Percentiles rank a stretch among this genome's conserved stretches.
phyloP scores from a whole-genome alignment of 2,329 filamentous ascomycete genomes.

The Botrytis fragariae region DNA sequence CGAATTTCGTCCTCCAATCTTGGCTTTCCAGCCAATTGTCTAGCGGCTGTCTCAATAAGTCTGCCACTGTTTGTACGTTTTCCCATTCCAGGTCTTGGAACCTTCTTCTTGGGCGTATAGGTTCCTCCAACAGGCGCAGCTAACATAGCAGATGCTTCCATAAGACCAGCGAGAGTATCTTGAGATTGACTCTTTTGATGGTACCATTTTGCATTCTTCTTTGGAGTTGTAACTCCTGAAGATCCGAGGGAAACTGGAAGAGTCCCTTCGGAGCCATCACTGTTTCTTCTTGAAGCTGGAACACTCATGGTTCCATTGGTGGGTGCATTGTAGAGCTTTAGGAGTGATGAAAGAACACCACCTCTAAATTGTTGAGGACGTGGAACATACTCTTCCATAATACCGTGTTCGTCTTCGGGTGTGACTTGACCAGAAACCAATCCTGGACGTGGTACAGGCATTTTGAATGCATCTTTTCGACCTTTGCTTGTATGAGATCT shows the following conservation, averaged over 20 bases:
- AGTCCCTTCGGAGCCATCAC: slow-evolving; percentile 38
- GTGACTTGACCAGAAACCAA: slow-evolving; percentile 48
- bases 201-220: slow-evolving; percentile 37
- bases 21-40: slow-evolving; percentile 29
- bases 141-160: slow-evolving; percentile 54
- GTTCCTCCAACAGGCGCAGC: slow-evolving; percentile 47
- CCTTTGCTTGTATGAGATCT: slow-evolving; percentile 41
- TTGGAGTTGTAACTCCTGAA: slow-evolving; percentile 42
- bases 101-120: slow-evolving; percentile 38
- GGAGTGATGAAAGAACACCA: slow-evolving; percentile 68
- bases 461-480: slow-evolving; percentile 25
- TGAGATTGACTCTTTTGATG: slow-evolving; percentile 46
- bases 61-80: slow-evolving; percentile 32
- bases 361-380: slow-evolving; percentile 67
- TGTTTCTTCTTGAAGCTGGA: slow-evolving; percentile 30
- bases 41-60: slow-evolving; percentile 30
- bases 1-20: slow-evolving; percentile 41
- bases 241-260: slow-evolving; percentile 42
- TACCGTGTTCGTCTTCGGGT: slow-evolving; percentile 40
- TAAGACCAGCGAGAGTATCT: slow-evolving; percentile 49
- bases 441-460: slow-evolving; percentile 25
- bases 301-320: slow-evolving; percentile 29
- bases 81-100: slow-evolving; percentile 32
- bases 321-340: slow-evolving; percentile 65
- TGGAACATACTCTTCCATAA: slow-evolving; percentile 62